A percentile compares a stretch with the other conserved stretches of the same genome.
phyloP scores from a whole-genome alignment of 2,329 filamentous ascomycete genomes.

The Apiospora kogelbergensis region DNA sequence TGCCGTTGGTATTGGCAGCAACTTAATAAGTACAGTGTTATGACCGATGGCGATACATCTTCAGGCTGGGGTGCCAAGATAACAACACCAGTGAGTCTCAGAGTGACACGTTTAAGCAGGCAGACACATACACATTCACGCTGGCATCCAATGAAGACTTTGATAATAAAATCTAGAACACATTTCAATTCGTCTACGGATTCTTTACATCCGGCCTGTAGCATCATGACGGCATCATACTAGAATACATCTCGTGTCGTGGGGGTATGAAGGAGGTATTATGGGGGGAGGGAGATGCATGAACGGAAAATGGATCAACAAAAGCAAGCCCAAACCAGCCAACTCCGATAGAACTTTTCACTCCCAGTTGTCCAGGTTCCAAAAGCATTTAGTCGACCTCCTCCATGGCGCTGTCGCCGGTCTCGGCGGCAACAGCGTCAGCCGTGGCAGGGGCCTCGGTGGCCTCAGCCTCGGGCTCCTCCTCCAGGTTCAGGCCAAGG shows the following conservation, averaged over 20 bases:
- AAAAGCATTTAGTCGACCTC: constrained; percentile 83
- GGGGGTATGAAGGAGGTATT: constrained; percentile 31
- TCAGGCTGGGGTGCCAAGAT: not conserved
- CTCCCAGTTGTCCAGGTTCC: constrained; percentile 30
- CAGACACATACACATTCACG: not conserved
- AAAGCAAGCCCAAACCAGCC: constrained; percentile 38
- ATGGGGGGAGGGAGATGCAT: constrained; percentile 26
- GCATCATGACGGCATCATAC: constrained; percentile 30
- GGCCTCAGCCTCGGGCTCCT: constrained; percentile 74
- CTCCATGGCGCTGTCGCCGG: constrained; percentile 96
- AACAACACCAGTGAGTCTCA: not conserved
- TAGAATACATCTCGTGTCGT: constrained; percentile 30
- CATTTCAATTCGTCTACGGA: constrained; percentile 30
- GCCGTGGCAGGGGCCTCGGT: constrained; percentile 49
- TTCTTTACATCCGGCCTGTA: constrained; percentile 28
- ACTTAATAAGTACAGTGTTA: no score
- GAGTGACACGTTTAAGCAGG: no score
- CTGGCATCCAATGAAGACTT: not conserved
- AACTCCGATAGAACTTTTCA: constrained; percentile 42
- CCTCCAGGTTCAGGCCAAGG: constrained; percentile 95
- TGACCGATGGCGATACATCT: no score
- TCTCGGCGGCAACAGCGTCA: constrained; percentile 60
- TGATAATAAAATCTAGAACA: constrained; percentile 13
- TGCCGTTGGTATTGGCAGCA: not conserved
- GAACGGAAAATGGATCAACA: constrained; percentile 27